phyloP scores from a whole-genome alignment of 2,329 filamentous ascomycete genomes.

The Monosporascus cannonballus region DNA sequence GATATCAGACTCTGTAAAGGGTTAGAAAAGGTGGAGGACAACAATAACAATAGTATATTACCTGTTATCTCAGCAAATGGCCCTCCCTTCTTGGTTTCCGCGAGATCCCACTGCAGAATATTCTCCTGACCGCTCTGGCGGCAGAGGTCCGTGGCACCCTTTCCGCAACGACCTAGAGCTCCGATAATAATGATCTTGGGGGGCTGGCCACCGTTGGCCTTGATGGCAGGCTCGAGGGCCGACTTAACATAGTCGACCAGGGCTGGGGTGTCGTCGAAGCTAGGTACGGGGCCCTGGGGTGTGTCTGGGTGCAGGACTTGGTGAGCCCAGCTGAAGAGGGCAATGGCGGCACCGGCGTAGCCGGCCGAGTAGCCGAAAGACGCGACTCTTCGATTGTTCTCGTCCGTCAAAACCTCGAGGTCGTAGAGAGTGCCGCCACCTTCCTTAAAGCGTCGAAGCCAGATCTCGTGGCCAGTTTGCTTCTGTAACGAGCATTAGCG shows the following conservation, averaged over 20 bases:
- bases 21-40: too few species aligned
- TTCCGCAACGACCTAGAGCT: slow-evolving; percentile 5
- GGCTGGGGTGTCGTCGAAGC: neutral
- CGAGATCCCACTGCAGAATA: slow-evolving; percentile 4
- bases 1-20: neutral
- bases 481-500: neutral
- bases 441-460: slow-evolving; percentile 2
- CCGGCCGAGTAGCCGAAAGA: slow-evolving; percentile 6
- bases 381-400: neutral
- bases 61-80: slow-evolving; percentile 4
- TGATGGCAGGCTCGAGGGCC: neutral
- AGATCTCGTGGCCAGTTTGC: slow-evolving; percentile 2
- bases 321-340: slow-evolving; percentile 3
- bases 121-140: neutral
- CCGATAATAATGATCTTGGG: slow-evolving; percentile 5
- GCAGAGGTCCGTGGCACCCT: slow-evolving; percentile 1
- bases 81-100: slow-evolving; percentile 3
- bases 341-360: slow-evolving; percentile 3
- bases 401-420: slow-evolving; percentile 4
- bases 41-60: too few species aligned
- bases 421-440: slow-evolving; percentile 3
- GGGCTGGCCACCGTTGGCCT: slow-evolving; percentile 1
- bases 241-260: slow-evolving; percentile 1
- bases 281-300: slow-evolving; percentile 1
- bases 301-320: slow-evolving; percentile 3